These are phyloP conservation scores for Aspergillus homomorphus DNA, from an alignment of 495 filamentous ascomycete species.

Conservation along the genomic window DNA sequence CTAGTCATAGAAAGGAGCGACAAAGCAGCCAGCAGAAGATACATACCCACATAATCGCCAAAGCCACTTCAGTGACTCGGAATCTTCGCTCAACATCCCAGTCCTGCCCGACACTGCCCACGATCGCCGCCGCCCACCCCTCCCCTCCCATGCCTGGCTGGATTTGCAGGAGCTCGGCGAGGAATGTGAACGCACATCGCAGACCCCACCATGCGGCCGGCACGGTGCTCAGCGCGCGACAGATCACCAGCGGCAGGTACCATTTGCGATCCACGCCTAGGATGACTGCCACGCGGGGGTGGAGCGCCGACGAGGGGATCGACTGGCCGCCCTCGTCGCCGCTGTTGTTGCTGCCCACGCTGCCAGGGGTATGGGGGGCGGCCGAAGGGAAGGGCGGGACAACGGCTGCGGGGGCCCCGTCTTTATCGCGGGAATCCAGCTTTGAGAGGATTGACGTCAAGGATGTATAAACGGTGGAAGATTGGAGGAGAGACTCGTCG, in stretches of 20 bases:
- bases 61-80: conserved; percentile 70
- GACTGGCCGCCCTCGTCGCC: conserved; percentile 30
- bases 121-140: conserved; percentile 45
- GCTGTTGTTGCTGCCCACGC: conserved; percentile 7
- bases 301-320: conserved; percentile 39
- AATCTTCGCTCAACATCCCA: conserved; percentile 57
- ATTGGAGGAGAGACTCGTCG: background rate
- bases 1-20: background rate
- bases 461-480: conserved; percentile 4
- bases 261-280: conserved; percentile 60
- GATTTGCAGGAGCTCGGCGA: conserved; percentile 53
- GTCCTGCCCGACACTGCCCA: conserved; percentile 44
- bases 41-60: conserved; percentile 83
- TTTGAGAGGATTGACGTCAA: conserved; percentile 10
- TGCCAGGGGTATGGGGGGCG: conserved; percentile 33
- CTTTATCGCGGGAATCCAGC: conserved; percentile 27
- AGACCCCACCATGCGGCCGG: conserved; percentile 63
- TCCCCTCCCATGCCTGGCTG: conserved; percentile 45
- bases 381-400: conserved; percentile 39
- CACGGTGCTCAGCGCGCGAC: conserved; percentile 57
- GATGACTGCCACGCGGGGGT: conserved; percentile 63
- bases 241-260: conserved; percentile 60
- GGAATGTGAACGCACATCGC: conserved; percentile 56
- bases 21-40: background rate
- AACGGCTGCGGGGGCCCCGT: conserved; percentile 29